Percentiles rank a stretch among this genome's conserved stretches.
phyloP scores from a whole-genome alignment of 2,329 filamentous ascomycete species.

The Emergomyces africanus region DNA sequence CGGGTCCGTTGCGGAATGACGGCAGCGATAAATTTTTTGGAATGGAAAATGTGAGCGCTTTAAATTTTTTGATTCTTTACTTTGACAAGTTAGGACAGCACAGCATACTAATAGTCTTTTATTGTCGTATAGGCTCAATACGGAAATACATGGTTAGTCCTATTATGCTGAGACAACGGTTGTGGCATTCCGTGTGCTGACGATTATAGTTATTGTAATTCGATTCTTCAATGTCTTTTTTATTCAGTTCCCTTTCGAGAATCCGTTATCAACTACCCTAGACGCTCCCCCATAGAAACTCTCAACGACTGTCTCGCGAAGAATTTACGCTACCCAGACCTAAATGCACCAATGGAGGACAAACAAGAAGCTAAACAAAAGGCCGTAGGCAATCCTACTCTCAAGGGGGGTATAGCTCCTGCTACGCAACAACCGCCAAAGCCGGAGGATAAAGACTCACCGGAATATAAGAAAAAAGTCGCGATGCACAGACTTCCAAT shows the following conservation, averaged over 20 bases:
- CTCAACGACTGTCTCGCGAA: slow-evolving; percentile 44
- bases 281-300: slow-evolving; percentile 54
- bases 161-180: slow-evolving; percentile 6
- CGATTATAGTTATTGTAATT: slow-evolving; percentile 78
- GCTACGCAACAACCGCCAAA: slow-evolving; percentile 41
- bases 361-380: slow-evolving; percentile 36
- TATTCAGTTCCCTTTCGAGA: slow-evolving; percentile 91
- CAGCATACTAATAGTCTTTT: slow-evolving; percentile 15
- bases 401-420: slow-evolving; percentile 8
- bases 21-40: slow-evolving; percentile 98
- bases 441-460: slow-evolving; percentile 88
- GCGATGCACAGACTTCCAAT: slow-evolving; percentile 80
- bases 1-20: slow-evolving; percentile 68
- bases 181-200: background rate
- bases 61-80: background rate
- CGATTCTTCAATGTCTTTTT: slow-evolving; percentile 92
- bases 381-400: slow-evolving; percentile 15
- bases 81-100: background rate
- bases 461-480: slow-evolving; percentile 96
- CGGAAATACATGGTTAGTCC: slow-evolving; percentile 82
- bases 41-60: slow-evolving; percentile 75
- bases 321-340: slow-evolving; percentile 47
- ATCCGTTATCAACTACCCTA: slow-evolving; percentile 83
- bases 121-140: slow-evolving; percentile 47
- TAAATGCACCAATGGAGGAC: slow-evolving; percentile 41